These are phyloP conservation scores for Cordyceps fumosorosea DNA, from an alignment of 2,329 filamentous ascomycete genomes.

Conservation along the genomic window DNA sequence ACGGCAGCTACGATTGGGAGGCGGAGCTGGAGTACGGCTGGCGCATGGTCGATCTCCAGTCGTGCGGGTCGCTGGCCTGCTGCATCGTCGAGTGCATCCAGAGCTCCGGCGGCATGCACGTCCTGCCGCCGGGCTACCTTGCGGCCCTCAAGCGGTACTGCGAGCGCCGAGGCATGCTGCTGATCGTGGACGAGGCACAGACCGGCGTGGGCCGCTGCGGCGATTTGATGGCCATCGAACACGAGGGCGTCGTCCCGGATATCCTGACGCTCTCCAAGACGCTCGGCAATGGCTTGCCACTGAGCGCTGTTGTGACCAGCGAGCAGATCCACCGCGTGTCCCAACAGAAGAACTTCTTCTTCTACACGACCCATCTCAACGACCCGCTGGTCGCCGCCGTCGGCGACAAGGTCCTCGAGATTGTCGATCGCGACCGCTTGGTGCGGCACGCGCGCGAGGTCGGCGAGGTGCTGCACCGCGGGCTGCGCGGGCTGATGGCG, in stretches of 20 bases:
- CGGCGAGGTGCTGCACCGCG: constrained; percentile 40
- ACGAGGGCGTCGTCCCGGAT: constrained; percentile 48
- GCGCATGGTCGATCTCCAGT: constrained; percentile 52
- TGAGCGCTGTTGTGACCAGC: constrained; percentile 51
- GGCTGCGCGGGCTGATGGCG: constrained; percentile 37
- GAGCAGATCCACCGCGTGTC: constrained; percentile 44
- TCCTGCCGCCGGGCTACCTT: constrained; percentile 53
- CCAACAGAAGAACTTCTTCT: constrained; percentile 44
- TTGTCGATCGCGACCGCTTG: constrained; percentile 50
- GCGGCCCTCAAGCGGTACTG: constrained; percentile 48
- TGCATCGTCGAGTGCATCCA: constrained; percentile 59
- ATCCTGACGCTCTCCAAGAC: constrained; percentile 57
- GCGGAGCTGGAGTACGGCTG: constrained; percentile 56
- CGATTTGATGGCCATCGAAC: constrained; percentile 52
- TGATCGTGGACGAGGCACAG: constrained; percentile 57
- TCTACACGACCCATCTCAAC: constrained; percentile 57
- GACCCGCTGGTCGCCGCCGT: constrained; percentile 55
- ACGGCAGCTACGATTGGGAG: constrained; percentile 57
- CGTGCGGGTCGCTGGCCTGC: constrained; percentile 55
- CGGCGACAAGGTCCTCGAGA: constrained; percentile 55
- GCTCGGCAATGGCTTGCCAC: constrained; percentile 52
- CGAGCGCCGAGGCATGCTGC: constrained; percentile 48
- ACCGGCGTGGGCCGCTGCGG: constrained; percentile 52
- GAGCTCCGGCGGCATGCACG: constrained; percentile 52
- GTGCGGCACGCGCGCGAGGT: constrained; percentile 36